These are phyloP conservation scores for Setaria italica DNA, from an alignment of 202 grass and related monocot species.

Conservation along the genomic window DNA sequence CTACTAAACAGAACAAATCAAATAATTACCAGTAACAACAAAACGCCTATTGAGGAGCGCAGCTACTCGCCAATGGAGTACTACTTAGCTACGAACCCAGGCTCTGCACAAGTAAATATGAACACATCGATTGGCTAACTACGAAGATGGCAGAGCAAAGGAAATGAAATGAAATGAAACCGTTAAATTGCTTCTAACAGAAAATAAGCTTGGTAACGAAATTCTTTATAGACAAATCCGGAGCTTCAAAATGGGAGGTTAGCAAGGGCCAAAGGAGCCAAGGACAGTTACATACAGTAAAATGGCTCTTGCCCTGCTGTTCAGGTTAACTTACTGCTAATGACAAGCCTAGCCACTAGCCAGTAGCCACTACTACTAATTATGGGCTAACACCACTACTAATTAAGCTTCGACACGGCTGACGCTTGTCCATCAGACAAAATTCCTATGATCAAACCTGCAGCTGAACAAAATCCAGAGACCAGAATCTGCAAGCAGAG, in stretches of 20 bases:
- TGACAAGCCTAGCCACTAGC: neutral
- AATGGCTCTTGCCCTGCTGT: neutral
- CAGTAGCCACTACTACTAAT: neutral
- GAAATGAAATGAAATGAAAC: neutral
- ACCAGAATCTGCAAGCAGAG: neutral
- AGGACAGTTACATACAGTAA: neutral
- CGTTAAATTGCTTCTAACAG: neutral
- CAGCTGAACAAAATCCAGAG: neutral
- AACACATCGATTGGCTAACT: no score
- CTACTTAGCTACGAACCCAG: no score
- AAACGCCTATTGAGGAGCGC: no score
- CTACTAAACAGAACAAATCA: no score
- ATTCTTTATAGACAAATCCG: neutral
- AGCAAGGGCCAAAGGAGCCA: neutral
- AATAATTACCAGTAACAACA: no score
- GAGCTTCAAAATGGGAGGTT: neutral
- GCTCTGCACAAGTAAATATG: no score
- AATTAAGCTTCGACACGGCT: neutral
- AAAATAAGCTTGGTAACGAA: neutral
- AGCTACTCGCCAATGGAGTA: no score
- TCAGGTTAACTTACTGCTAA: slow-evolving; percentile 8
- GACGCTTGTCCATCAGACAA: slow-evolving; percentile 5
- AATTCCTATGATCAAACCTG: slow-evolving; percentile 10
- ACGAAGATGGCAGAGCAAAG: no score
- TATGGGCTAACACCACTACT: neutral